Percentiles rank a stretch among this genome's conserved stretches.
phyloP scores from a whole-genome alignment of 495 filamentous ascomycete species.

The Talaromyces trachyspermus region DNA sequence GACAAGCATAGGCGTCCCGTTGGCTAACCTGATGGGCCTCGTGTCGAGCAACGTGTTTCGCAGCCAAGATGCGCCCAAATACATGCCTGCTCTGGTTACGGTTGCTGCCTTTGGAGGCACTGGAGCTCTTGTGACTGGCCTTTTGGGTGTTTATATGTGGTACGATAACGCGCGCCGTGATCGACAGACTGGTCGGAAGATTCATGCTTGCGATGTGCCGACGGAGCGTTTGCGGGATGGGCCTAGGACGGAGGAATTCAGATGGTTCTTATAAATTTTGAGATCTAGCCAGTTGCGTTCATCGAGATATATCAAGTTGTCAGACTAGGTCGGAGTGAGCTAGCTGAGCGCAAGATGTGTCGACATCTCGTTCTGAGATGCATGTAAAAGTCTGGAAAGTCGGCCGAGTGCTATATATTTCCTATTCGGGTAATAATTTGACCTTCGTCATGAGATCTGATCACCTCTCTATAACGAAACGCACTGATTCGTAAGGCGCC shows the following conservation, averaged over 20 bases:
- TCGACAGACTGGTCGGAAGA: constrained; percentile 48
- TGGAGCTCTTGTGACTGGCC: constrained; percentile 49
- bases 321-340: too few species aligned
- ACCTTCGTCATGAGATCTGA: too few species aligned
- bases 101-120: constrained; percentile 65
- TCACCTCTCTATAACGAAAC: too few species aligned
- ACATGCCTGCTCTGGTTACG: constrained; percentile 65
- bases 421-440: too few species aligned
- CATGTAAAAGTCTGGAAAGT: too few species aligned
- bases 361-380: too few species aligned
- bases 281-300: too few species aligned
- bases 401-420: too few species aligned
- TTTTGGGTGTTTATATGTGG: constrained; percentile 61
- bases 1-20: constrained; percentile 65
- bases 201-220: constrained; percentile 58
- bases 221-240: constrained; percentile 64
- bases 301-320: too few species aligned
- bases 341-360: too few species aligned
- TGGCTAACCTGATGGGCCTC: constrained; percentile 77
- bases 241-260: constrained; percentile 54
- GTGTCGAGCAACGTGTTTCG: constrained; percentile 70
- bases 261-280: constrained; percentile 53
- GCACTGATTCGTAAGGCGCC: too few species aligned
- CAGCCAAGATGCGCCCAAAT: constrained; percentile 62
- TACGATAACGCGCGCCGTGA: constrained; percentile 62